Percentiles rank a stretch among this genome's conserved stretches.
phyloP scores from a whole-genome alignment of 208 protist genomes.

The Wallacemonas sp. region DNA sequence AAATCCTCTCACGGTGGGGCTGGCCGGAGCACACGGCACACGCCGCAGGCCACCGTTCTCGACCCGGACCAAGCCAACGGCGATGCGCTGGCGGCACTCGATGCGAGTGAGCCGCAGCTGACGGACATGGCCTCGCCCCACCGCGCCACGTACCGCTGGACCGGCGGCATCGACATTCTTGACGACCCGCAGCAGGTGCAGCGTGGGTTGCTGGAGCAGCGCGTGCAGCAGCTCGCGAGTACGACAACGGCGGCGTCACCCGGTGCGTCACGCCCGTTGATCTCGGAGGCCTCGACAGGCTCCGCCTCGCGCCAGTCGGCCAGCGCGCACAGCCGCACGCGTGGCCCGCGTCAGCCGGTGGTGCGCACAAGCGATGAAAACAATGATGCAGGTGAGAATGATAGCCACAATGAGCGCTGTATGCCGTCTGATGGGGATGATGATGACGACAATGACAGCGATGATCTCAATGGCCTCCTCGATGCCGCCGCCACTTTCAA shows the following conservation, averaged over 20 bases:
- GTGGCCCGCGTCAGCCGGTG: too few relatives aligned
- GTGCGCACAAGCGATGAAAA: too few relatives aligned
- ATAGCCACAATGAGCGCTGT: too few relatives aligned
- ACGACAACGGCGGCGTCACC: neutral
- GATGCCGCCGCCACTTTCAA: too few relatives aligned
- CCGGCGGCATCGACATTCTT: constrained; percentile 23
- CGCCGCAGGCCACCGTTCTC: neutral
- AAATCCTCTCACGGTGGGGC: neutral
- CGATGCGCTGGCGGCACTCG: constrained; percentile 1
- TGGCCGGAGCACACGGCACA: neutral
- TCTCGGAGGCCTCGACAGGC: too few relatives aligned
- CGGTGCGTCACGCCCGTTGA: neutral
- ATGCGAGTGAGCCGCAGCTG: neutral
- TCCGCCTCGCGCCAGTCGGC: too few relatives aligned
- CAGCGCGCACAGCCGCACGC: too few relatives aligned
- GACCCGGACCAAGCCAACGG: neutral
- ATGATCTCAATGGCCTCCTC: too few relatives aligned
- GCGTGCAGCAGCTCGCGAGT: constrained; percentile 17
- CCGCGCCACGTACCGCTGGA: constrained; percentile 4
- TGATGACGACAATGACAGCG: neutral
- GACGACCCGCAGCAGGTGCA: constrained; percentile 20
- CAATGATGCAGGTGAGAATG: too few relatives aligned
- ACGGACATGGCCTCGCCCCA: neutral
- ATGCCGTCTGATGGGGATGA: neutral
- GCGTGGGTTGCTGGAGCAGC: constrained; percentile 16